These are phyloP conservation scores for Cenococcum geophilum DNA, from an alignment of 495 filamentous ascomycete species.

Conservation along the genomic window DNA sequence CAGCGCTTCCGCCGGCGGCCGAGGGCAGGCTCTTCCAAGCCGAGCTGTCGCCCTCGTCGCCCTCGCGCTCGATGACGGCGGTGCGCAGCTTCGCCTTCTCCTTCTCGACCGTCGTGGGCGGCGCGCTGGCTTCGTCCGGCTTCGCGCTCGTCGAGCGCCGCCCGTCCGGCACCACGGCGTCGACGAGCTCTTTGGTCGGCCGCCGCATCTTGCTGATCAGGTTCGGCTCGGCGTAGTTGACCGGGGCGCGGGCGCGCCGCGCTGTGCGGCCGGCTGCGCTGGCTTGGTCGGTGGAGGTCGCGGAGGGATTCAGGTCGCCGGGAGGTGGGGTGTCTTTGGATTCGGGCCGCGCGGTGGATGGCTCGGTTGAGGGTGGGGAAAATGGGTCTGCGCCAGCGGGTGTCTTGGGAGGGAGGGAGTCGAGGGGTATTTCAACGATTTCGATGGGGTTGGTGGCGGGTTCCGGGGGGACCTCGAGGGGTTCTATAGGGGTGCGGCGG, in stretches of 20 bases:
- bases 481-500: slow-evolving; percentile 10
- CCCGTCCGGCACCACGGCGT: slow-evolving; percentile 33
- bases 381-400: slow-evolving; percentile 34
- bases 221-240: slow-evolving; percentile 42
- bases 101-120: slow-evolving; percentile 1
- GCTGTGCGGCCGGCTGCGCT: slow-evolving; percentile 28
- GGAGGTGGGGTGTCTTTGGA: slow-evolving; percentile 39
- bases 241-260: slow-evolving; percentile 35
- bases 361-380: slow-evolving; percentile 37
- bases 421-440: slow-evolving; percentile 26
- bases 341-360: slow-evolving; percentile 28
- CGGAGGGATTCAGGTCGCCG: slow-evolving; percentile 24
- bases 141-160: slow-evolving; percentile 25
- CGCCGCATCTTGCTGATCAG: slow-evolving; percentile 40
- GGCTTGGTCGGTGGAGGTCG: slow-evolving; percentile 13
- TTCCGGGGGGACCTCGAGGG: slow-evolving; percentile 22
- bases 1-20: neutral
- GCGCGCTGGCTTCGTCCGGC: neutral
- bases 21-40: slow-evolving; percentile 22
- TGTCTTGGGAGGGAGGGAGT: slow-evolving; percentile 34
- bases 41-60: slow-evolving; percentile 6
- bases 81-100: neutral
- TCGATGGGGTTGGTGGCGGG: slow-evolving; percentile 2
- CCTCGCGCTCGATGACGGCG: slow-evolving; percentile 17
- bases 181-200: slow-evolving; percentile 37